Conservation (phyloP, 2,329 filamentous ascomycete genomes). For the Xylariales sp. region DNA sequence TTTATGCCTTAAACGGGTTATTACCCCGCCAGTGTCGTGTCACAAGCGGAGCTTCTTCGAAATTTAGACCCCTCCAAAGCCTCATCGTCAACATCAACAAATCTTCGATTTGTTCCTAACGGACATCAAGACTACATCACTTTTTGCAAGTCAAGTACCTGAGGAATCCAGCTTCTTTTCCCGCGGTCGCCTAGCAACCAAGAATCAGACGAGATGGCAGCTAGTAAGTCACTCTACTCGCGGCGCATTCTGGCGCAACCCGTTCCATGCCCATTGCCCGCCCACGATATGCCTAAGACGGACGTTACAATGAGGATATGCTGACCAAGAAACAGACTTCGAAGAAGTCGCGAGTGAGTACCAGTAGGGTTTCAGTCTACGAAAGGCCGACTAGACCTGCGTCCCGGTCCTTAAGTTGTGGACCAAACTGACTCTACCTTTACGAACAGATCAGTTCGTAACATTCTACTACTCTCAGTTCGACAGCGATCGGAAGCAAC, state of each 20-base stretch:
- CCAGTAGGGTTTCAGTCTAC: background rate
- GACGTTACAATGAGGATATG: too few relatives aligned
- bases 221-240: slow-evolving; percentile 7
- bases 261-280: too few relatives aligned
- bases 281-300: too few relatives aligned
- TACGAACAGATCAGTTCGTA: slow-evolving; percentile 71
- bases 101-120: slow-evolving; percentile 4
- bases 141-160: background rate
- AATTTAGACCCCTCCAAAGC: slow-evolving; percentile 11
- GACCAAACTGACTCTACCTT: slow-evolving; percentile 11
- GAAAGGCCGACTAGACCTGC: slow-evolving; percentile 4
- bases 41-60: background rate
- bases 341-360: slow-evolving; percentile 44
- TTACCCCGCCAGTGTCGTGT: slow-evolving; percentile 6
- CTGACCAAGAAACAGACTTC: slow-evolving; percentile 31
- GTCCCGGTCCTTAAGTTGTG: slow-evolving; percentile 9
- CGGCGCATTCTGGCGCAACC: too few relatives aligned
- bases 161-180: background rate
- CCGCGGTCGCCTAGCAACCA: background rate
- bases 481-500: slow-evolving; percentile 62
- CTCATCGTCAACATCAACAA: slow-evolving; percentile 8
- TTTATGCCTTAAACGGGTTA: slow-evolving; percentile 9
- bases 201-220: slow-evolving; percentile 11
- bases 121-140: background rate
- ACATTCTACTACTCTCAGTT: slow-evolving; percentile 88